Evolutionary conservation across 2,329 filamentous ascomycete species (phyloP).

Genomic region (Rhynchosporium secalis): DNA sequence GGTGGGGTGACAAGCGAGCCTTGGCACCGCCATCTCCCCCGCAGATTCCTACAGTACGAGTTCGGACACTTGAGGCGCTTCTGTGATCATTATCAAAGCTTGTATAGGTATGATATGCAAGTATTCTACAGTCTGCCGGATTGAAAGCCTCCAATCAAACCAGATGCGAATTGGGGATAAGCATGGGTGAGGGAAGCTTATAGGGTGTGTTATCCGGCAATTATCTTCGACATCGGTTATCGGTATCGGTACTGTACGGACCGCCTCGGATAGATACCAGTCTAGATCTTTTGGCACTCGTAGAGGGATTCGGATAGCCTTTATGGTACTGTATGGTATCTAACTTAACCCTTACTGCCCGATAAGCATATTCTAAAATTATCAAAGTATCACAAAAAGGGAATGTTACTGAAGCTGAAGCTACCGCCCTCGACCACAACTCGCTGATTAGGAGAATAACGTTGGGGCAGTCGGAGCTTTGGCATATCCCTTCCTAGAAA

Average conservation of each 20-base stretch:
- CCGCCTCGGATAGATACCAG: background rate
- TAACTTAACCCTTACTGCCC: too few relatives aligned
- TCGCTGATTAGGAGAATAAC: too few relatives aligned
- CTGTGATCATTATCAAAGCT: background rate
- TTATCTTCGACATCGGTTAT: background rate
- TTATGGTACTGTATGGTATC: too few relatives aligned
- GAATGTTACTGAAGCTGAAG: too few relatives aligned
- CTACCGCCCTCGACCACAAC: too few relatives aligned
- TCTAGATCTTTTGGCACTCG: background rate
- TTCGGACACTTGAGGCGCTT: background rate
- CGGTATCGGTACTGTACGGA: background rate
- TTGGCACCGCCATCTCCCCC: background rate
- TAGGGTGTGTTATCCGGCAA: conserved; percentile 8
- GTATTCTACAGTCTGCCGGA: background rate
- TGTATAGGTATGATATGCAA: background rate
- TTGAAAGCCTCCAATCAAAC: background rate
- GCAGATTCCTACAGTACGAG: background rate
- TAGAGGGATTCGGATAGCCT: too few relatives aligned
- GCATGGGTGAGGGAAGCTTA: background rate
- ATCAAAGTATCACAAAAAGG: too few relatives aligned
- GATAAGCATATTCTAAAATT: too few relatives aligned
- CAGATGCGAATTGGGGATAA: background rate
- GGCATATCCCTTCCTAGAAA: too few relatives aligned
- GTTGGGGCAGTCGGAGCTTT: too few relatives aligned
- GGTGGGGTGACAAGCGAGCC: background rate